Base-by-base conservation (phyloP, 140 eudicot species). In the Ambrosia hybrid region DNA sequence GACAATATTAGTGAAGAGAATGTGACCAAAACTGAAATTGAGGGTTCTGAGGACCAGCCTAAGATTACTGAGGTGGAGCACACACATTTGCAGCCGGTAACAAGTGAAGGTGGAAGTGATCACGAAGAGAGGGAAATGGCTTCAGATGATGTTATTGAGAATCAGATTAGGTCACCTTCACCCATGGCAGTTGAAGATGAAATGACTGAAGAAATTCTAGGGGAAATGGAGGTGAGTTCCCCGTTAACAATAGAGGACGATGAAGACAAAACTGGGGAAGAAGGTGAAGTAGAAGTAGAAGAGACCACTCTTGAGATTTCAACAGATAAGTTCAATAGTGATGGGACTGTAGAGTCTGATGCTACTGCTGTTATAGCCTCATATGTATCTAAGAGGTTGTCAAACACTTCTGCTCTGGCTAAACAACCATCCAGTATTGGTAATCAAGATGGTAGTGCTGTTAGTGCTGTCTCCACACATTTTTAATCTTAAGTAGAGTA, bases 201-300 rank as follows among this genome's bases (percentile, higher is more conserved):
- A 38, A 65, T 60, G 48, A 13, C 67, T 0, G 77, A 74, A 41
- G 78, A 75, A 17, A 5, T 65, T 34, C 49, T 63, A 2, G 74
- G 75, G 46, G 96, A 89, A 3, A 76, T 63, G 70, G 92, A 84
- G 64, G 49, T 58, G 14, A 83, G 81, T 57, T 78, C 88, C 16
- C 80, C 84, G 60, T 74, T 72, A 59, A 59, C 73, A n/a, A 34
- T 17, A 72, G 84, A 80, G 38, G 84, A 80, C 16, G 85, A 77
- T 51, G 95, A 85, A 51, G 90, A 75, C 10, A 85, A 86, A 72
- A 85, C 61, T 38, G 66, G 16, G 7, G 98, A 85, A 14, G 91
- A 83, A 79, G 87, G 84, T 67, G 95, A 77, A 55, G 41, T 66
- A 10, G 80, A 56, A 33, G 72, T 36, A 5, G 92, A 80, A 30